Evolutionary conservation across 2,329 filamentous ascomycete species (phyloP), one percentile per base, ranked within the genome.

Genomic region (Fusarium floridanum): DNA sequence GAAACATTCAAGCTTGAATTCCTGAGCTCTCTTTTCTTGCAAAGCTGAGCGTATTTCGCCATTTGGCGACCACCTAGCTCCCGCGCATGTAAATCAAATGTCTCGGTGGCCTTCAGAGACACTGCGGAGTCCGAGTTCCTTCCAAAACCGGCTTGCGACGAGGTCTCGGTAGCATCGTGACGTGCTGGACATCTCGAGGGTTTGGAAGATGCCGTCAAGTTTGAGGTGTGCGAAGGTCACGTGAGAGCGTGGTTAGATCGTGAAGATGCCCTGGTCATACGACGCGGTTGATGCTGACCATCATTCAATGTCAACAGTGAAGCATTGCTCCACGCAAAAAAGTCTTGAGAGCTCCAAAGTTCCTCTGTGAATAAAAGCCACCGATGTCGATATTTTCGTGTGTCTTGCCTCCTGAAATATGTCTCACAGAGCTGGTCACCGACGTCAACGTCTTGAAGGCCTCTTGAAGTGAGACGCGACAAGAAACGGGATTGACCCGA

Each of bases 381-480:
- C 34, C 6, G 14, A 36, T 5, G 4, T 12, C 0, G 7, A 20
- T 34, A 39, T 48, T 66, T 56, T 4, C 3, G 2, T n/a, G 11
- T 1, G 11, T 27, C 22, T 41, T 27, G 9, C n/a, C 27, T 24
- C 27, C 22, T 57, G 62, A 27, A n/a, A n/a, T 4, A 37, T 53
- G 36, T 62, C 67, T 64, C 9, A 61, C 57, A 43, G 24, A 53
- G 7, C 11, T 22, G 22, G 62, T 71, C 43, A 64, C 65, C 32
- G 48, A 63, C 57, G 57, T 74, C 68, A 61, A 63, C 64, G 59
- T 62, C 53, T 67, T 68, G 39, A 64, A 62, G 16, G 22, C 53
- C 57, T 39, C 29, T 70, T 65, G 39, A 16, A 20, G 76, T 75
- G 78, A 79, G 78, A 79, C 78, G 78, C 70, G 78, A 75, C 61